These are phyloP conservation scores for Eruca vesicaria DNA, from an alignment of 441 rosid genomes.

Conservation along the genomic window DNA sequence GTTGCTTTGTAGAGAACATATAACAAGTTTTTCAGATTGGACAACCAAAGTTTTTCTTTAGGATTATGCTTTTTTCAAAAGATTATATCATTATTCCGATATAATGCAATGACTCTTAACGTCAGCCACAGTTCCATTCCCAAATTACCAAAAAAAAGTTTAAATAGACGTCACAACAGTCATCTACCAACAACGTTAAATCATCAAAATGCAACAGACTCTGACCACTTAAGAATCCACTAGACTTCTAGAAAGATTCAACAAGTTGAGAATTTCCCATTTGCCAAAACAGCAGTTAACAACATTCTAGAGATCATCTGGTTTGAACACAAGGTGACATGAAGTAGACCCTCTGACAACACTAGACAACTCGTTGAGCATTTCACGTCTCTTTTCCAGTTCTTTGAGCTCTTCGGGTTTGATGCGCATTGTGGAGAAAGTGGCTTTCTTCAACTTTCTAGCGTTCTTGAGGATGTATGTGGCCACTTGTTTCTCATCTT, in stretches of 20 bases:
- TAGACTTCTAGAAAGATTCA: neutral
- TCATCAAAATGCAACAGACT: neutral
- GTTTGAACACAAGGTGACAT: neutral
- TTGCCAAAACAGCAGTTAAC: neutral
- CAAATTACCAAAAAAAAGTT: neutral
- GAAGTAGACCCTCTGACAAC: neutral
- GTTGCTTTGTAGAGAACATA: slow-evolving; percentile 21
- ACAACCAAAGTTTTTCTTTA: slow-evolving; percentile 4
- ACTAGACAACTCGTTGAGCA: neutral
- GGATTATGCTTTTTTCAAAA: slow-evolving; percentile 1
- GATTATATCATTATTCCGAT: too few relatives aligned
- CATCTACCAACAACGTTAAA: neutral
- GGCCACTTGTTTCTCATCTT: neutral
- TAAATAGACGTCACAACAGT: neutral
- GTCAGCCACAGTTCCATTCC: neutral
- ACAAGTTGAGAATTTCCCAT: neutral
- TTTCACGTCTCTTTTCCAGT: neutral
- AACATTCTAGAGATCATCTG: neutral
- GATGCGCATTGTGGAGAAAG: neutral
- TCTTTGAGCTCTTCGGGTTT: neutral
- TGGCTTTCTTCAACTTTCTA: neutral
- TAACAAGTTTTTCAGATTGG: neutral
- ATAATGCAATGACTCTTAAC: slow-evolving; percentile 5
- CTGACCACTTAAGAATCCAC: neutral
- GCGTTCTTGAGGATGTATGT: neutral